Conservation (phyloP, 257 asterid species). For the Penstemon barbatus region DNA sequence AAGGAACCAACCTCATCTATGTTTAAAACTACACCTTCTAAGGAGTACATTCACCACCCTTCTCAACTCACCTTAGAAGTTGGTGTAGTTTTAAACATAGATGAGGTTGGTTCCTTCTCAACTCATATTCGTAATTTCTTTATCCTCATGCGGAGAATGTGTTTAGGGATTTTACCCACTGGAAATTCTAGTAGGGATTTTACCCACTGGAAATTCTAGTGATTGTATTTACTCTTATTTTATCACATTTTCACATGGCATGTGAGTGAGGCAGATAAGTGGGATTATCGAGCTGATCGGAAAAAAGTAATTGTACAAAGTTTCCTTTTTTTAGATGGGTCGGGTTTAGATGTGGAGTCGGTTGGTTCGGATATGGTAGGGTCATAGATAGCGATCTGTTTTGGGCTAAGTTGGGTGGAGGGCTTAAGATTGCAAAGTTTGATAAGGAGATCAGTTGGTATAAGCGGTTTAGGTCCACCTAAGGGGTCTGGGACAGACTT, state of each 20-base stretch:
- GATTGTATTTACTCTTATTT: conserved; percentile 17
- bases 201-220: neutral
- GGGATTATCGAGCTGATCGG: conserved; percentile 73
- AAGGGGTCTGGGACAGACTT: too few species aligned
- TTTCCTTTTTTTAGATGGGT: too few species aligned
- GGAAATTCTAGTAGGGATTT: too few species aligned
- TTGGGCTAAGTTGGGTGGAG: too few species aligned
- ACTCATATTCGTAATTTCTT: neutral
- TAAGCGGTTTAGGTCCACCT: too few species aligned
- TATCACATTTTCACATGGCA: conserved; percentile 35
- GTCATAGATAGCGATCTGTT: too few species aligned
- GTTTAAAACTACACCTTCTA: neutral
- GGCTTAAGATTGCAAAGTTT: too few species aligned
- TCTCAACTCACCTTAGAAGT: neutral
- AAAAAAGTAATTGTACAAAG: conserved; percentile 70
- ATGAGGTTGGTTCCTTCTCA: conserved; percentile 7
- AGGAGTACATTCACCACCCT: too few species aligned
- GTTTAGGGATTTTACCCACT: neutral
- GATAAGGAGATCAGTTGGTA: too few species aligned
- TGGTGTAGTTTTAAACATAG: conserved; percentile 1
- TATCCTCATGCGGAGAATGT: neutral
- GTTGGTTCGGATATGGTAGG: too few species aligned
- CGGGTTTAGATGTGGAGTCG: too few species aligned
- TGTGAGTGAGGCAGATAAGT: conserved; percentile 87
- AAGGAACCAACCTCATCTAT: conserved; percentile 8